Evolutionary conservation across 768 basidiomycete genomes (phyloP).

Genomic region (Hysterangium stoloniferum): DNA sequence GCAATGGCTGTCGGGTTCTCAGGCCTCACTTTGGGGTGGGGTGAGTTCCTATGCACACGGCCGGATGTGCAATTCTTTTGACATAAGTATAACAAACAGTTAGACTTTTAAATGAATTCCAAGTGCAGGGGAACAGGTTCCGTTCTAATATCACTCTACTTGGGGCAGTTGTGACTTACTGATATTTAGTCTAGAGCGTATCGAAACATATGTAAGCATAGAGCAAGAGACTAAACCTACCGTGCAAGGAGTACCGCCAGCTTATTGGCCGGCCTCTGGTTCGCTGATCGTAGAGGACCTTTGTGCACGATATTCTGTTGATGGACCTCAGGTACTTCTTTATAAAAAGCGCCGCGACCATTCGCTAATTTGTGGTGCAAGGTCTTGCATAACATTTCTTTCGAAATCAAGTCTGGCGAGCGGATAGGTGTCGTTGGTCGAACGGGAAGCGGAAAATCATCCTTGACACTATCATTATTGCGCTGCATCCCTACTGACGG

Average conservation of each 20-base stretch:
- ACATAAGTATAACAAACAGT: not conserved
- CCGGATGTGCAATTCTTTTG: not conserved
- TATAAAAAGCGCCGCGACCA: too few species aligned
- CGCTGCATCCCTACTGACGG: conserved; percentile 33
- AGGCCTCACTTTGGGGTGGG: conserved; percentile 17
- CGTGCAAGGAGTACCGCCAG: conserved; percentile 43
- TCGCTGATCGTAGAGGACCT: conserved; percentile 44
- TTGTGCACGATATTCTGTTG: conserved; percentile 42
- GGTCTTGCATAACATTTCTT: conserved; percentile 40
- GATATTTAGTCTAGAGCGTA: conserved; percentile 25
- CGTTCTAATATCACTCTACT: not conserved
- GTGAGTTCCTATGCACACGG: conserved; percentile 9
- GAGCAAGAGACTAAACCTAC: conserved; percentile 46
- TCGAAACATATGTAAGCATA: conserved; percentile 43
- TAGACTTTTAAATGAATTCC: not conserved
- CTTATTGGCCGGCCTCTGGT: conserved; percentile 58
- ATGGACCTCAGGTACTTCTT: conserved; percentile 10
- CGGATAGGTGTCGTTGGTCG: conserved; percentile 36
- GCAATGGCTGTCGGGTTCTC: conserved; percentile 13
- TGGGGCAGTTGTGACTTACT: not conserved
- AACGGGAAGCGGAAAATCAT: conserved; percentile 20
- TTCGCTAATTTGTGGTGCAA: not conserved
- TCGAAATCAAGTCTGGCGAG: conserved; percentile 47
- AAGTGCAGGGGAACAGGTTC: conserved; percentile 17
- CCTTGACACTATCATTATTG: conserved; percentile 28